phyloP scores from a whole-genome alignment of 2,329 filamentous ascomycete species.

The Pseudogymnoascus sp. region DNA sequence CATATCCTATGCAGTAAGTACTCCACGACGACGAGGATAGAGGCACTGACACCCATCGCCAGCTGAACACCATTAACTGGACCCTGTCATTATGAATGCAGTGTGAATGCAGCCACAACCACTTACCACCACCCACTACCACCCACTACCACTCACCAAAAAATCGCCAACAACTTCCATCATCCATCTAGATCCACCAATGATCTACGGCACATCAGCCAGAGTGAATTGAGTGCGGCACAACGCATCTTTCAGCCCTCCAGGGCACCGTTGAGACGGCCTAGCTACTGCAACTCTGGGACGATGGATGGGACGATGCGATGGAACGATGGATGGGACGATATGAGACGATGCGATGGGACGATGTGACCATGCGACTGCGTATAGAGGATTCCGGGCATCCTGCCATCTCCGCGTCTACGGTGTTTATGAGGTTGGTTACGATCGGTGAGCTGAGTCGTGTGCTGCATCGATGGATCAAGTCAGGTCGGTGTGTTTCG shows the following conservation, averaged over 20 bases:
- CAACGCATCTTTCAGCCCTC: slow-evolving; percentile 26
- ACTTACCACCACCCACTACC: background rate
- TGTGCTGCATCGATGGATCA: background rate
- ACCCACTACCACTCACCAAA: background rate
- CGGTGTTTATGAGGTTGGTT: background rate
- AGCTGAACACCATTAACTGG: slow-evolving; percentile 1
- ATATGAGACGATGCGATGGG: background rate
- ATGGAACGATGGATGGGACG: background rate
- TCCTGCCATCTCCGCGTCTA: background rate
- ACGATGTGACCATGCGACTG: no score
- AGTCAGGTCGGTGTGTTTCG: background rate
- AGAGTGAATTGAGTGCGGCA: background rate
- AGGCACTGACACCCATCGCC: background rate
- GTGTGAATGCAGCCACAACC: background rate
- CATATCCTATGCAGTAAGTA: background rate
- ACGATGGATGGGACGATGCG: background rate
- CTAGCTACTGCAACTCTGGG: background rate
- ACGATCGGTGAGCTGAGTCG: slow-evolving; percentile 2
- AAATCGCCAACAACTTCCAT: slow-evolving; percentile 9
- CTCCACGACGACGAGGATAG: background rate
- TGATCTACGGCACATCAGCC: slow-evolving; percentile 17
- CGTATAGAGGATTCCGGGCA: background rate
- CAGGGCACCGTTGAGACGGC: background rate
- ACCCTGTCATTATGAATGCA: background rate
- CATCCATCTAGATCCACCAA: slow-evolving; percentile 16